Evolutionary conservation across 2,329 filamentous ascomycete genomes (phyloP).

Genomic region (Penicillium paneum): DNA sequence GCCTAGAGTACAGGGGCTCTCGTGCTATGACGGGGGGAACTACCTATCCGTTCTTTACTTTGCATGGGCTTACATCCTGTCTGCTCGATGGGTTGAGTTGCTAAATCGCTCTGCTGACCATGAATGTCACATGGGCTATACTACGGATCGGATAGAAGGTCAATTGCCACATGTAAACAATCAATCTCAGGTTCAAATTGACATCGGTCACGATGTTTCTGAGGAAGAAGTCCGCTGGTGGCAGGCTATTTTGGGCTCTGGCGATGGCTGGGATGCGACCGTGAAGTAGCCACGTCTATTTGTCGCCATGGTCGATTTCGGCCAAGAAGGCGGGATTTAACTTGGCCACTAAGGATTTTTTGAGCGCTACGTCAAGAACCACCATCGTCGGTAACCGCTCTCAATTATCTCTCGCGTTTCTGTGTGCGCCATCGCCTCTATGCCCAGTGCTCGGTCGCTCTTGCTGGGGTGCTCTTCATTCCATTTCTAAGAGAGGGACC

Average conservation of each 20-base stretch:
- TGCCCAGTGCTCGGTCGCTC: no score
- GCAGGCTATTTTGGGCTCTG: constrained; percentile 12
- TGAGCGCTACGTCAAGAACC: neutral
- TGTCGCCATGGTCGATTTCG: constrained; percentile 22
- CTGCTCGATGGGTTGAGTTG: constrained; percentile 23
- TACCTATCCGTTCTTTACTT: neutral
- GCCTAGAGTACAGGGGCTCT: constrained; percentile 17
- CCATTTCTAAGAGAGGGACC: no score
- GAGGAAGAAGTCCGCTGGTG: neutral
- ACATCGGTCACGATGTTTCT: neutral
- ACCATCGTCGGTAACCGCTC: neutral
- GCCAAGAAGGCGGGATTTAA: constrained; percentile 3
- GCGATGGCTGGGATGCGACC: constrained; percentile 13
- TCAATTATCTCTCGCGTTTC: no score
- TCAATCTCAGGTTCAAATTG: neutral
- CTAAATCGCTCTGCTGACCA: constrained; percentile 19
- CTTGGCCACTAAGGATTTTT: neutral
- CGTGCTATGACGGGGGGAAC: neutral
- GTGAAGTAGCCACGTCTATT: constrained; percentile 16
- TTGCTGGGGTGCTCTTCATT: no score
- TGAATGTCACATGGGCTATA: constrained; percentile 5
- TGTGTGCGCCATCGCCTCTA: no score
- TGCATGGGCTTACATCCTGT: constrained; percentile 27
- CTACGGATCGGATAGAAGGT: neutral
- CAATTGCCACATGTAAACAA: neutral